Evolutionary conservation across 148 eudicot genomes (phyloP), one percentile per base, ranked within the genome.

Genomic region (Euryodendron excelsum): DNA sequence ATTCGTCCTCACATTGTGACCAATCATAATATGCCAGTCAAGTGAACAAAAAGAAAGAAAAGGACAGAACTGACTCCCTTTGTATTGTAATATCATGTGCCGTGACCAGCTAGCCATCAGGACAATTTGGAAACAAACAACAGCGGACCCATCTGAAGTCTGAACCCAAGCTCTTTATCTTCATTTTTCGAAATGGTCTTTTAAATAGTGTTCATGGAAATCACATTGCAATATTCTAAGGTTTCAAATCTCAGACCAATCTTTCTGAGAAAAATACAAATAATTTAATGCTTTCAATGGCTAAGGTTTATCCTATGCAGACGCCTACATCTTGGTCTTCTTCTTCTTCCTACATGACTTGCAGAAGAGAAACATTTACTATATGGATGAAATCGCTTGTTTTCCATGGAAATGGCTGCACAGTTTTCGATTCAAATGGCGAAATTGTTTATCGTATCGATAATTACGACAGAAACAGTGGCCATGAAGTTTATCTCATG

Each of bases 371-470:
- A 73, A 86, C 76, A 18, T 92, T 82, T 67, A 94, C 98, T 0
- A 72, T 94, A 28, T 94, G 98, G 98, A 88, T 92, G 95, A 94
- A 91, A 58, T 94, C 97, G 1, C 89, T 92, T 0, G 86, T 94
- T 10, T 73, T 88, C 76, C 82, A 88, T 58, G 84, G 96, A 60
- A 84, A 89, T 74, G 98, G 97, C 15, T 90, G 91, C 79, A 92
- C 97, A 17, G 84, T 91, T 56, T 92, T 85, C 66, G 77, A 92
- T 78, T 86, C 96, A 23, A 74, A 45, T 4, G 98, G 98, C 0
- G 76, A 90, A 36, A 80, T 94, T 5, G 83, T 84, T 7, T 92
- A 87, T 81, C 94, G 98, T 0, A 85, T 94, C 11, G 98, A 94
- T 74, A 94, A 92, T 76, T 94, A 94, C 13, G 85, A 83, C 52